Evolutionary conservation across 1,284 basidiomycete genomes (phyloP), one percentile per base, ranked within the genome.

Genomic region (Takashimella tepidaria): DNA sequence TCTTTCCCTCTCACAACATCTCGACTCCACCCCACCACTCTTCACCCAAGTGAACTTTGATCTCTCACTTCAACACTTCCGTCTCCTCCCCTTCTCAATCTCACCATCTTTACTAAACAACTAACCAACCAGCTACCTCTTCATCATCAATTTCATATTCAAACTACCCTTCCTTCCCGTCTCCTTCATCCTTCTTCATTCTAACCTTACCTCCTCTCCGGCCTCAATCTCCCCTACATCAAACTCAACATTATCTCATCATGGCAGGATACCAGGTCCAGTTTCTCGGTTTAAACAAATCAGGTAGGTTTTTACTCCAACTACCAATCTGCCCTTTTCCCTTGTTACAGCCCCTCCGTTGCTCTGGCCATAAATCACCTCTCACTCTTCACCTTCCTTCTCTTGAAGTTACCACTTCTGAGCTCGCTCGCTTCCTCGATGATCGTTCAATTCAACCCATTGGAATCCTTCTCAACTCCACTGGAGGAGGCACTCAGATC

Each of bases 211-310:
- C n/a, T n/a, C n/a, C n/a, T n/a, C n/a, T n/a, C 27, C 37, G 20
- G 12, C 21, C 21, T 49, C 13, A 31, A 50, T n/a, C 12, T 23
- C 10, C 45, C 27, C 49, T 16, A 44, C 49, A 13, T 26, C n/a
- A n/a, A n/a, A n/a, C n/a, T n/a, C n/a, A n/a, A n/a, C n/a, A n/a
- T n/a, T n/a, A n/a, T n/a, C n/a, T n/a, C n/a, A n/a, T n/a, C n/a
- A n/a, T n/a, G n/a, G n/a, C n/a, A n/a, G n/a, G n/a, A n/a, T n/a
- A 53, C 44, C 63, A 67, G 50, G 45, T 67, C 19, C 58, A 63
- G 48, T 40, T 65, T 25, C 61, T 60, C 51, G 63, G 66, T 40
- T 58, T 67, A 3, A 65, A 60, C 44, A n/a, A n/a, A n/a, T n/a
- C n/a, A n/a, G n/a, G n/a, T n/a, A n/a, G n/a, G n/a, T n/a, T n/a